Evolutionary conservation across 2,329 filamentous ascomycete genomes (phyloP), one percentile per base, ranked within the genome.

Genomic region (Nothopassalora personata): DNA sequence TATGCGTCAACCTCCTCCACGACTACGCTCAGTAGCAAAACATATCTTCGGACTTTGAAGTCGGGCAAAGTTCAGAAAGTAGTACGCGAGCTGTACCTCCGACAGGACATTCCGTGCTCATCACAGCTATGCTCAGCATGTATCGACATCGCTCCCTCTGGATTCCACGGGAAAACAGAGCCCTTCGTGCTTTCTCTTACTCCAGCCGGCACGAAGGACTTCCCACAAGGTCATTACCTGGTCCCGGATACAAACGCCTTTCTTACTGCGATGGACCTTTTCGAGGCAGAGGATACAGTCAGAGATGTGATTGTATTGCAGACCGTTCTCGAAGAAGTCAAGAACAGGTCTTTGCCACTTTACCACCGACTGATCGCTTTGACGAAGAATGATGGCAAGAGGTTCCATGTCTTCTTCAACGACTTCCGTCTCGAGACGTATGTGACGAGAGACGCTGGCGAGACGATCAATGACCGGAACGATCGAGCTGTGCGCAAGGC

Each of bases 361-460:
- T 99, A 97, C 78, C 97, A 97, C 74, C 89, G 94, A 43, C 80
- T 99, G 53, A 85, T 97, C 66, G 86, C 89, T 23, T 80, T 99
- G 64, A 96, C 92, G 43, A 96, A 93, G 76, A 96, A 93, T 70
- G 91, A 96, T 68, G 91, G 96, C 65, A 99, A 99, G 80, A 86
- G 93, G 56, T 97, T 96, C 73, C 97, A 97, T 71, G 90, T 99
- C 54, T 99, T 99, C 74, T 97, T 97, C 83, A 99, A 99, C 74
- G 94, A 99, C 69, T 99, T 99, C 72, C 85, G 93, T 54, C 80
- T 92, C 43, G 95, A 99, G 74, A 99, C 94, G 0, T 89, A 96
- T 70, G 84, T 97, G 51, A 77, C 83, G 30, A 83, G 94, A 62
- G 83, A 86, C 19, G 75, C 81, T 5, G 87, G 89, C 39, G 94